Percentiles rank a stretch among this genome's conserved stretches.
Evolutionary conservation across 805 yeast species (phyloP).

Genomic region (Yarrowia osloensis): DNA sequence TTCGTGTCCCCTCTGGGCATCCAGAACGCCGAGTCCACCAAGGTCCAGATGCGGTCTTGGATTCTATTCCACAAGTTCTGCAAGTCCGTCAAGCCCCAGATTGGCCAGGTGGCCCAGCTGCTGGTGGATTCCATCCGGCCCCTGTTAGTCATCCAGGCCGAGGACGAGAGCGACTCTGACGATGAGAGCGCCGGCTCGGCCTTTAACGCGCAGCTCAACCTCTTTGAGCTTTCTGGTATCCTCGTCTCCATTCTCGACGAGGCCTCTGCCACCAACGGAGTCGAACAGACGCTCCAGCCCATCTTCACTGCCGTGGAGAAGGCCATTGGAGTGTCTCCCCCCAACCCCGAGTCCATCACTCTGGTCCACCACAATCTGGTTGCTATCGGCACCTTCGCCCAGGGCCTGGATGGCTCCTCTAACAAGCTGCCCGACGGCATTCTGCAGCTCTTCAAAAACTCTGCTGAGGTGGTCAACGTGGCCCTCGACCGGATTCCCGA

Average conservation of each 20-base stretch:
- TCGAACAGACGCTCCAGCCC: slow-evolving; percentile 73
- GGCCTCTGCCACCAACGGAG: slow-evolving; percentile 46
- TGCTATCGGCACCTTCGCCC: slow-evolving; percentile 86
- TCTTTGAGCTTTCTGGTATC: slow-evolving; percentile 85
- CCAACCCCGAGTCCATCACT: slow-evolving; percentile 40
- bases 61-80: slow-evolving; percentile 82
- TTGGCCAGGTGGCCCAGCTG: slow-evolving; percentile 57
- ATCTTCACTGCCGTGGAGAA: slow-evolving; percentile 69
- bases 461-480: slow-evolving; percentile 79
- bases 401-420: slow-evolving; percentile 66
- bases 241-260: slow-evolving; percentile 57
- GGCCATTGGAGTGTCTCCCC: slow-evolving; percentile 48
- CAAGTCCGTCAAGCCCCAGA: slow-evolving; percentile 68
- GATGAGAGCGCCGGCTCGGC: slow-evolving; percentile 50
- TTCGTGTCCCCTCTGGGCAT: slow-evolving; percentile 82
- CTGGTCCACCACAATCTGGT: slow-evolving; percentile 77
- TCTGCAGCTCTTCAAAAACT: slow-evolving; percentile 58
- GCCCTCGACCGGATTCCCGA: slow-evolving; percentile 75
- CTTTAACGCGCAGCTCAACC: slow-evolving; percentile 76
- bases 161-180: slow-evolving; percentile 45
- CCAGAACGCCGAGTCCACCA: slow-evolving; percentile 65
- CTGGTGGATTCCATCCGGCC: slow-evolving; percentile 61
- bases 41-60: slow-evolving; percentile 84
- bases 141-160: slow-evolving; percentile 64
- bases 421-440: slow-evolving; percentile 16